Evolutionary conservation across 208 protist genomes (phyloP), one percentile per base, ranked within the genome.

Genomic region (Leishmania mexicana): DNA sequence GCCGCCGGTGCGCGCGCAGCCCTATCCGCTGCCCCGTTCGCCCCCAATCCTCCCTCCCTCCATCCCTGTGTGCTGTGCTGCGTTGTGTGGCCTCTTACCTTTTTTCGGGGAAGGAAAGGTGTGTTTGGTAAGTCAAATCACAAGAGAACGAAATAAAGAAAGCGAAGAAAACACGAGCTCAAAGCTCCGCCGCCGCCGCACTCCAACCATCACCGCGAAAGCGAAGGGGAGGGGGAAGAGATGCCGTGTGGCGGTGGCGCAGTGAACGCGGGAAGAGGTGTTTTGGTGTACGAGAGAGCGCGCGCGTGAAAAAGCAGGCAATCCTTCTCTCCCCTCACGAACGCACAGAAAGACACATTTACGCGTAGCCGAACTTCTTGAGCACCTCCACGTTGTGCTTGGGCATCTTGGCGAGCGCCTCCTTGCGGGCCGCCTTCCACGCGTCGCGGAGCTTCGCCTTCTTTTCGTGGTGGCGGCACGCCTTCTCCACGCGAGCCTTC

Each of bases 311-410:
- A 31, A 4, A 35, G 68, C 13, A 74, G 42, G 2, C 45, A 31
- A 45, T 45, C 6, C 15, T 74, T 45, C 24, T 28, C 28, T 2
- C 45, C 2, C 8, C 72, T 19, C 11, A 64, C 40, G 31, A 45
- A 78, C 31, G 15, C 79, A 83, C 38, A 49, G 31, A 62, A 8
- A 11, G n/a, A 49, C 28, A 45, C 21, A 19, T 76, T 93, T 93
- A 96, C 81, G 95, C 91, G 86, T 92, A 94, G 78, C 95, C 95
- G 80, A 95, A 98, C 90, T 98, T 98, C 88, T 95, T 95, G 81
- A 96, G 90, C 73, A 96, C 88, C 83, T 85, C 92, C 54, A 96
- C 91, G 88, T 96, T 95, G 77, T 95, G 88, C 88, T 93, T 93
- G 60, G 89, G 87, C 89, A 96, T 96, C 92, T 96, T 96, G 24